Evolutionary conservation across 2,329 filamentous ascomycete species (phyloP).

Genomic region (Cadophora sp.): DNA sequence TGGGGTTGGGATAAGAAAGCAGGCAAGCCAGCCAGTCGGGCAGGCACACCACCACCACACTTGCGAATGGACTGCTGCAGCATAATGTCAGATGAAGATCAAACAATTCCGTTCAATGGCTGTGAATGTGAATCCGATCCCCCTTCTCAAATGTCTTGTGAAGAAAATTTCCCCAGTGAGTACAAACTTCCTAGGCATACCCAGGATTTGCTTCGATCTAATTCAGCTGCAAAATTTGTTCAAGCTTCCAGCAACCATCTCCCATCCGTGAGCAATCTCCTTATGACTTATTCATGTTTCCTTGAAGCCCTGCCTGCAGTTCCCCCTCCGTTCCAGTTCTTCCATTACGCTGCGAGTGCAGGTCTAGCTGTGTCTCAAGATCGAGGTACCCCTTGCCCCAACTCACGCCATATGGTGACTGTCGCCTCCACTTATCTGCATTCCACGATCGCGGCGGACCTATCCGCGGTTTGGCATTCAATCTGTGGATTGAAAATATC

Average conservation of each 20-base stretch:
- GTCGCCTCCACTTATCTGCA: neutral
- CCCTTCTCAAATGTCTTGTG: neutral
- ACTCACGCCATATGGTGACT: neutral
- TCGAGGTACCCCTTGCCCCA: slow-evolving; percentile 3
- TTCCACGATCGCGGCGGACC: neutral
- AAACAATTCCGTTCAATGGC: neutral
- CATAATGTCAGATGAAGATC: slow-evolving; percentile 12
- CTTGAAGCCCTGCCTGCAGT: too few relatives aligned
- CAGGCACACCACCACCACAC: neutral
- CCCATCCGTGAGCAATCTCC: too few relatives aligned
- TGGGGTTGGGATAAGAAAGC: slow-evolving; percentile 14
- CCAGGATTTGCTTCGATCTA: too few relatives aligned
- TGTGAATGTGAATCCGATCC: neutral
- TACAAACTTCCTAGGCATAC: neutral
- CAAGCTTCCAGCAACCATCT: too few relatives aligned
- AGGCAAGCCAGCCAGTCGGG: neutral
- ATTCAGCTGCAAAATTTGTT: too few relatives aligned
- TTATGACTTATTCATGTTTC: too few relatives aligned
- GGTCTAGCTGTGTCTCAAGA: neutral
- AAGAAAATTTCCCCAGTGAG: neutral
- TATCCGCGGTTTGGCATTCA: neutral
- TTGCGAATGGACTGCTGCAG: slow-evolving; percentile 2
- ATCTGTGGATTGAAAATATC: neutral
- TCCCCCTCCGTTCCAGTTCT: too few relatives aligned
- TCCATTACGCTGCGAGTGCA: neutral